Conservation (phyloP, 768 basidiomycete genomes). For the Tephrocybe sp. region DNA sequence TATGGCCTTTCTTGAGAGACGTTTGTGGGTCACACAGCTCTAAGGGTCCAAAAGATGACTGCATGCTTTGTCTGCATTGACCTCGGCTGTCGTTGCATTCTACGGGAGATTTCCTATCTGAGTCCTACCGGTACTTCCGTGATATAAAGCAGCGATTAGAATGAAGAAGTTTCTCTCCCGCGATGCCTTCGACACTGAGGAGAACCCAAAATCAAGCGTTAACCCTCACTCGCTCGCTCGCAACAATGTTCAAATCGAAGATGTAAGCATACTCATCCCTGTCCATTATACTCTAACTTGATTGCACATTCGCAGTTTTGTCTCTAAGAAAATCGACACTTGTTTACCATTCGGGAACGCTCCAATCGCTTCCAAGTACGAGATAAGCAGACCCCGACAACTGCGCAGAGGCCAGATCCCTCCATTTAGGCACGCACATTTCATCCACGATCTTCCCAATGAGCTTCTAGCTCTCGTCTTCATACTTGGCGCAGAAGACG, state of each 20-base stretch:
- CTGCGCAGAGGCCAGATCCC: conserved; percentile 28
- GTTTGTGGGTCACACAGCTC: conserved; percentile 11
- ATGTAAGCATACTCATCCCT: conserved; percentile 24
- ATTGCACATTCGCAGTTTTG: conserved; percentile 9
- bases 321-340: conserved; percentile 6
- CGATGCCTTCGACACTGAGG: conserved; percentile 33
- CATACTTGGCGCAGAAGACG: conserved; percentile 52
- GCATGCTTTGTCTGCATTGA: conserved; percentile 17
- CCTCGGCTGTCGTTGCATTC: conserved; percentile 15
- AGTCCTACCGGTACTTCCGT: conserved; percentile 7
- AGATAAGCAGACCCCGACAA: conserved; percentile 34
- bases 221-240: conserved; percentile 49
- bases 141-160: conserved; percentile 16
- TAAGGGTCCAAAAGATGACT: conserved; percentile 5
- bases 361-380: conserved; percentile 11
- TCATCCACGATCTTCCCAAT: conserved; percentile 55
- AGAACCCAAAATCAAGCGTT: conserved; percentile 45
- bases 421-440: conserved; percentile 31
- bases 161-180: conserved; percentile 7
- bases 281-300: neutral
- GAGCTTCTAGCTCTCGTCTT: conserved; percentile 69
- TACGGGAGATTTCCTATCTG: conserved; percentile 10
- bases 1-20: neutral
- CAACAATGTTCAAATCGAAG: conserved; percentile 40
- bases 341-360: conserved; percentile 15